Base-by-base conservation (phyloP, 495 filamentous ascomycete species). In the Viridothelium virens region DNA sequence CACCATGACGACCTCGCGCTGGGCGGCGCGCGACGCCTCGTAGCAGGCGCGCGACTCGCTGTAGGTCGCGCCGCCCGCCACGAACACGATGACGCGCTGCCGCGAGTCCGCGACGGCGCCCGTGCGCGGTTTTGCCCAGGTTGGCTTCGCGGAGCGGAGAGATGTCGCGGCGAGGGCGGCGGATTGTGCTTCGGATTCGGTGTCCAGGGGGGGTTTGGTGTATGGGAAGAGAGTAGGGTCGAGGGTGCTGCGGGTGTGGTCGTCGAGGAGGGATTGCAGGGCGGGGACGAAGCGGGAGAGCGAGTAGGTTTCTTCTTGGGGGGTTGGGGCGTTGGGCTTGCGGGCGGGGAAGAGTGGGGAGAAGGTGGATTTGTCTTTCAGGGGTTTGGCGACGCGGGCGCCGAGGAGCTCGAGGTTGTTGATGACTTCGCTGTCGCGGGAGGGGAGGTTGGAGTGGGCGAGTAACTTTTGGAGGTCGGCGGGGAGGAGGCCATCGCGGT, bases 51-150 rank as follows among this genome's bases (percentile, higher is more conserved):
- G 86, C 6, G 89, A 79, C 77, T 98, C 94, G 1, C 89, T 88
- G 74, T 92, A 94, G 2, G 92, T 98, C 6, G 95, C 95, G 48
- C 94, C 94, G 44, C 95, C 94, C 25, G 94, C 93, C 86, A 97
- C 89, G 75, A 97, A 97, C 59, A 97, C 88, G 66, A 98, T 89
- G 56, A 97, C 85, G 50, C 94, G 87, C 76, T 98, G 94, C 56
- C 87, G 85, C 63, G 90, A 91, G 70, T 96, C 92, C 25, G 88
- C 84, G 62, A 63, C 84, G 62, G 64, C 65, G 12, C 56, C 39
- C 18, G 86, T 81, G 63, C 90, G 85, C 12, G 90, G 88, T 62
- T 89, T 89, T 7, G 94, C 94, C 94, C 94, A 98, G 10, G 92
- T 94, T 6, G 94, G 94, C 70, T 96, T 96, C 31, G 91, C 90